phyloP scores from a whole-genome alignment of 2,329 filamentous ascomycete genomes.

The Verticillium nubilum region DNA sequence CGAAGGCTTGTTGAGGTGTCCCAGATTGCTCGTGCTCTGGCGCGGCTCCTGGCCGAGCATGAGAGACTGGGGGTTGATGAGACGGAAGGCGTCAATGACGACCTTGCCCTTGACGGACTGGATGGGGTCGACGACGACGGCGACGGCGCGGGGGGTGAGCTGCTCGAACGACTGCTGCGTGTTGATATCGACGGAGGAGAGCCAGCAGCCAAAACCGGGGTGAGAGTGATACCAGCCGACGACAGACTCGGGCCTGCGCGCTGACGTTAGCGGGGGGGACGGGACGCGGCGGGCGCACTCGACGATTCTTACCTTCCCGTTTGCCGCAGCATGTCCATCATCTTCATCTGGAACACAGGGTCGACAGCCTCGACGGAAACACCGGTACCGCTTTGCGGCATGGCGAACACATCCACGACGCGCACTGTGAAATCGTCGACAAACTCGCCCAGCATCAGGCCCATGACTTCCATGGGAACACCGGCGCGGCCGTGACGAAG shows the following conservation, averaged over 20 bases:
- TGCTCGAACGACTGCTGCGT: conserved; percentile 99
- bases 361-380: conserved; percentile 98
- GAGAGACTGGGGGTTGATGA: conserved; percentile 95
- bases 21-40: conserved; percentile 95
- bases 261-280: conserved; percentile 2
- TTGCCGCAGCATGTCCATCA: conserved; percentile 99
- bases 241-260: conserved; percentile 79
- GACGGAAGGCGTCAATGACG: conserved; percentile 96
- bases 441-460: conserved; percentile 96
- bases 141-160: conserved; percentile 91
- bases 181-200: conserved; percentile 98
- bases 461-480: conserved; percentile 99
- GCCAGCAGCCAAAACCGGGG: conserved; percentile 98
- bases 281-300: conserved; percentile 2
- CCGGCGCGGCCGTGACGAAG: conserved; percentile 93
- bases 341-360: conserved; percentile 98
- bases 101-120: conserved; percentile 99
- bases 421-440: conserved; percentile 98
- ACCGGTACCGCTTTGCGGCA: conserved; percentile 97
- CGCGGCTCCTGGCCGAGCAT: conserved; percentile 98
- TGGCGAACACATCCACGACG: conserved; percentile 97
- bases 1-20: conserved; percentile 98
- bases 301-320: conserved; percentile 70
- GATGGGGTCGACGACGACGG: conserved; percentile 96
- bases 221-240: conserved; percentile 99